A percentile compares a stretch with the other conserved stretches of the same genome.
Evolutionary conservation across 2,329 filamentous ascomycete species (phyloP).

Genomic region (Aspergillus terreus): DNA sequence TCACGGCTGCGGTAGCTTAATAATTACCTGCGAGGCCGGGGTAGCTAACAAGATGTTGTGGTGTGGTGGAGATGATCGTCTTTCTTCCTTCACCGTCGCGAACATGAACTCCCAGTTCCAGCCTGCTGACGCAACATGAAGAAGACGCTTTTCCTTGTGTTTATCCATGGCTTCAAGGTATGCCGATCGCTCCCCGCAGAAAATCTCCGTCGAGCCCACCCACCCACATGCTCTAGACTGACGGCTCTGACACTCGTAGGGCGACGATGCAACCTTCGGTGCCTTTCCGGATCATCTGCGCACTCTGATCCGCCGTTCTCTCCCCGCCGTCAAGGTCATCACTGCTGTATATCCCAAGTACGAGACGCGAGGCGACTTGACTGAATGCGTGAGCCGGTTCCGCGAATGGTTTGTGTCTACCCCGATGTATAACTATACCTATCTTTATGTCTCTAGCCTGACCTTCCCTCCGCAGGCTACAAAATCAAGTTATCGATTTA

Average conservation of each 20-base stretch:
- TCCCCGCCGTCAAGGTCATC: slow-evolving; percentile 40
- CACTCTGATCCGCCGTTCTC: slow-evolving; percentile 38
- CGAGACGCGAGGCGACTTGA: slow-evolving; percentile 47
- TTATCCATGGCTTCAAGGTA: slow-evolving; percentile 50
- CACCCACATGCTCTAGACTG: slow-evolving; percentile 2
- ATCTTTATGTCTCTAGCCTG: not conserved
- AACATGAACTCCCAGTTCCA: slow-evolving; percentile 6
- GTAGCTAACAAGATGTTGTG: too few species aligned
- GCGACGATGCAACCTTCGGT: slow-evolving; percentile 48
- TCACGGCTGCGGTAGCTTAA: too few species aligned
- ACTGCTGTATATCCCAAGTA: slow-evolving; percentile 48
- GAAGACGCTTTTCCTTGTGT: slow-evolving; percentile 46
- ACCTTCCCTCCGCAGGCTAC: slow-evolving; percentile 56
- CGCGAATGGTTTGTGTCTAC: slow-evolving; percentile 42
- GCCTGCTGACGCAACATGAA: slow-evolving; percentile 30
- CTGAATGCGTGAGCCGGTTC: slow-evolving; percentile 43
- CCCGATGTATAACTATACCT: not conserved
- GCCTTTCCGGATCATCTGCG: slow-evolving; percentile 44
- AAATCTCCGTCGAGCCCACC: not conserved
- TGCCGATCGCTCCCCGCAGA: not conserved
- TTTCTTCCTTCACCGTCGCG: not conserved
- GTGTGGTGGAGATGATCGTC: not conserved
- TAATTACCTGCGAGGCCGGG: too few species aligned
- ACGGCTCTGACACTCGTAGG: slow-evolving; percentile 28
- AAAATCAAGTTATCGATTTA: slow-evolving; percentile 89